Base-by-base conservation (phyloP, 2,329 filamentous ascomycete genomes). In the Lasiodiplodia theobromae region DNA sequence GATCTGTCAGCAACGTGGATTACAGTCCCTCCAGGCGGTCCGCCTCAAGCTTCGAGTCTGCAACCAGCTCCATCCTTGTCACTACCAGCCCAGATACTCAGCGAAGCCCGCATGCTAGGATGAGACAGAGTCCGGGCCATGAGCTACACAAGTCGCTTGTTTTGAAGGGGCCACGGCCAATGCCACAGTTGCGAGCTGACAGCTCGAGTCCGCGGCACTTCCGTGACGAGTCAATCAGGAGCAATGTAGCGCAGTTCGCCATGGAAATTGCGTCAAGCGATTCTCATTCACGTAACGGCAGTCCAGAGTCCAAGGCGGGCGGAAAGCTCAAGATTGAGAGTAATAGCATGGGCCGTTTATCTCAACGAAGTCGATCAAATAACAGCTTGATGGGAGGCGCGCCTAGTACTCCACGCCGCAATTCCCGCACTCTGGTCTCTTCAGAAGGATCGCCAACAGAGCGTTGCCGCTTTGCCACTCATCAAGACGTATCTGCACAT, bases 401-500 rank as follows among this genome's bases (percentile, higher is more conserved):
- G 2, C 52, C 53, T 28, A 75, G 68, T 5, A 82, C 80, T 3
- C 81, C 81, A 16, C 74, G 74, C 38, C 76, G 77, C 2, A 74
- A 72, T 49, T 76, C 75, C 1, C 74, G 74, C 25, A 75, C 76
- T 3, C 74, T 74, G 12, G 80, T 83, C 0, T 80, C 78, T 23
- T 74, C 75, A 0, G 76, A 74, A 40, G 82, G 82, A 31, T 83
- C 82, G 1, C 82, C 82, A 10, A 73, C 78, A 56, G 74, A 80
- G 66, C 74, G 76, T 34, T 70, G 71, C 28, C 77, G 75, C 68
- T 69, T 71, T 40, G 68, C 70, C 18, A 71, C 75, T 7, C 72
- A 80, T 3, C 74, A 76, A 16, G 74, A 78, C 40, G 74, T 76
- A 16, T 77, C 74, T 51, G 76, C 74, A 7, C 79, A 77, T 49